Evolutionary conservation across 306 rosid species (phyloP), one percentile per base, ranked within the genome.

Genomic region (Notholithocarpus densiflorus): DNA sequence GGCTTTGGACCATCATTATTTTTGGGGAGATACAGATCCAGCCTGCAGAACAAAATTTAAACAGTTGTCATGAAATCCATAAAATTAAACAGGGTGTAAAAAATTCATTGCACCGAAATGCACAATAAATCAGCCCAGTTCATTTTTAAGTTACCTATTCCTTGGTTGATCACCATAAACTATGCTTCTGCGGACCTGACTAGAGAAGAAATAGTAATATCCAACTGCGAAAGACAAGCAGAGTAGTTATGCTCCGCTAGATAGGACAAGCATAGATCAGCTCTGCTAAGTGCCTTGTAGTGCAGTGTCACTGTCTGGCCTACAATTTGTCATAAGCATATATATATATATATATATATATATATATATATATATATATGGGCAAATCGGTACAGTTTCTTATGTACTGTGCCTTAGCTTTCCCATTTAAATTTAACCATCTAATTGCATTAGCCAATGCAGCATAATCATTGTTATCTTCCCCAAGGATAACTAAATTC

Each of bases 161-260:
- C 98, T 89, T 17, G 97, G 95, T 75, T 92, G 91, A 89, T 94
- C 97, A 8, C 97, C 98, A 62, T 86, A 94, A 56, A 91, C 93
- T 83, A 94, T 77, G 84, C 91, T 80, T 89, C 95, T 87, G 80
- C 93, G 89, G 48, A 94, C 84, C 74, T 88, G 92, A 31, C 80
- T 57, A 82, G 97, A 92, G 91, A 89, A 92, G 85, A 87, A 88
- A 82, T 94, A 94, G 78, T 76, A 82, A 81, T 88, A 92, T 71
- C 92, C 98, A 89, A 91, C 98, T 94, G 80, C 74, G 81, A 88
- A 77, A 83, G 73, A 83, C 52, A 81, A 82, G 76, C 57, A 61
- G 75, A 76, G 27, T 34, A 80, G 76, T 86, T 78, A 88, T 57
- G 72, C 72, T 55, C 79, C 70, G 26, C 29, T 5, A 53, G 56